Evolutionary conservation across 441 rosid genomes (phyloP), one percentile per base, ranked within the genome.

Genomic region (Macaranga tanarius): DNA sequence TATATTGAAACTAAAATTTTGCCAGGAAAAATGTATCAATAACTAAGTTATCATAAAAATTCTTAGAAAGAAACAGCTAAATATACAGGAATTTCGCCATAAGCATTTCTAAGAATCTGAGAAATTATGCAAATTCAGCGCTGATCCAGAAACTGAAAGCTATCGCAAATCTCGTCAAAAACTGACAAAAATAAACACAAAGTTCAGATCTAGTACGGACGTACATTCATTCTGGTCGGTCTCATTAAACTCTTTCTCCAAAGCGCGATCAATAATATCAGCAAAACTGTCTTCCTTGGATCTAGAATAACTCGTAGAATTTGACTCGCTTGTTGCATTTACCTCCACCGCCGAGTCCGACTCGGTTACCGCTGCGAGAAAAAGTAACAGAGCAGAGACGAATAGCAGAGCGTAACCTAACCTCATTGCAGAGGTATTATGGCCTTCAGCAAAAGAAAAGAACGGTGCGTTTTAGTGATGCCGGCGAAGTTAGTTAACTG

Each of bases 181-280:
- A 16, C 38, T 34, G 71, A 38, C 26, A 34, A 52, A 44, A 45
- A 65, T 3, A 48, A 17, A 66, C 16, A 71, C 16, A 71, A 10
- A 82, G 76, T 54, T 75, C 81, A 84, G 98, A 92, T 89, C 93
- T 81, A 82, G 79, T 62, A 66, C 52, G 57, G 60, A 94, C 52
- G 57, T 57, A 94, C 99, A 91, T 83, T 89, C 94, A 23, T 73
- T 88, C 80, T 89, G 97, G 74, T 94, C 94, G 64, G 84, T 89
- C 74, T 94, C 99, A n/a, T 89, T 84, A 80, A 92, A 94, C 88
- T 94, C 99, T 79, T 90, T 89, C 88, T 88, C 95, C 51, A 94
- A 86, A 40, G 99, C 99, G 20, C 97, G 92, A 88, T 90, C 97
- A 71, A 94, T 89, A 82, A 94, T 92, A 80, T 86, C 90, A 8